Percentiles rank a stretch among this genome's conserved stretches.
phyloP scores from a whole-genome alignment of 495 filamentous ascomycete species.

The Daldinia childiae region DNA sequence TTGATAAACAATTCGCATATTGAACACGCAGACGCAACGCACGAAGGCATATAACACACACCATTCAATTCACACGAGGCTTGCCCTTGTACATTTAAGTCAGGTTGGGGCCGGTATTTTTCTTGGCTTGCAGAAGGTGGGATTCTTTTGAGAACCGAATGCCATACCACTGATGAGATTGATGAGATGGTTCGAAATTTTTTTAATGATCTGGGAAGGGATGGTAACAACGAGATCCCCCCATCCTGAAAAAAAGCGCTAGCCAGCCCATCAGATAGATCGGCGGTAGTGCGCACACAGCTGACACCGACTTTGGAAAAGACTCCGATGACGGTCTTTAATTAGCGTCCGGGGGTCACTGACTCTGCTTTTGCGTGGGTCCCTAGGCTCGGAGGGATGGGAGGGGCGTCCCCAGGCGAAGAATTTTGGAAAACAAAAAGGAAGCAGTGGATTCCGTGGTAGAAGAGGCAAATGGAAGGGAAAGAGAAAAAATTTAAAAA shows the following conservation, averaged over 20 bases:
- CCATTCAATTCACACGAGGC: conserved; percentile 26
- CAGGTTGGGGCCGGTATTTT: conserved; percentile 26
- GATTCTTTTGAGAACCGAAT: conserved; percentile 22
- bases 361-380: conserved; percentile 26
- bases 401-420: conserved; percentile 13
- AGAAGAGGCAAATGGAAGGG: conserved; percentile 26
- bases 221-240: conserved; percentile 39
- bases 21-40: conserved; percentile 3
- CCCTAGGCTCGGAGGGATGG: not conserved
- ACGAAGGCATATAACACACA: conserved; percentile 15
- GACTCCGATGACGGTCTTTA: conserved; percentile 45
- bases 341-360: conserved; percentile 37
- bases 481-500: not conserved
- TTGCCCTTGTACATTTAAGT: conserved; percentile 38
- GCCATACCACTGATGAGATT: too few species aligned
- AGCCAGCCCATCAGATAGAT: conserved; percentile 37
- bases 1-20: conserved; percentile 19
- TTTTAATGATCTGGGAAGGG: conserved; percentile 36
- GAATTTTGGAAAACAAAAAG: conserved; percentile 30
- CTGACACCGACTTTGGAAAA: conserved; percentile 41
- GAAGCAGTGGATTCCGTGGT: conserved; percentile 41
- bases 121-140: conserved; percentile 41
- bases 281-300: conserved; percentile 29
- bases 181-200: conserved; percentile 17
- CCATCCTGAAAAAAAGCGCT: conserved; percentile 22